Conservation (phyloP, 2,329 filamentous ascomycete species). For the Chrysoporthe puriensis region DNA sequence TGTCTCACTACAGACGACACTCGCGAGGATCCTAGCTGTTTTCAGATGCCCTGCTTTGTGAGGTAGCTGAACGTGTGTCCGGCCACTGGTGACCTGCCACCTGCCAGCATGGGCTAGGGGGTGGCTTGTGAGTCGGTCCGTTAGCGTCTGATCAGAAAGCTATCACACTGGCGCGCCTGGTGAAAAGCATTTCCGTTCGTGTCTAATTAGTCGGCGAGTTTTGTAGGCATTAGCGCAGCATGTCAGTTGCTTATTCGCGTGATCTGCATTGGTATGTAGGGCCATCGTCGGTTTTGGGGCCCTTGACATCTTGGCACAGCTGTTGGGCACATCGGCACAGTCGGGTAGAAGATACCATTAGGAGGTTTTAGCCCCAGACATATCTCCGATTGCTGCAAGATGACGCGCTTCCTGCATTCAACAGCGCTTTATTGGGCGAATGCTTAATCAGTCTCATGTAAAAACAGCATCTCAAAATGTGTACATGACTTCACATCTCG, state of each 20-base stretch:
- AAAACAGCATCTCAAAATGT: no score
- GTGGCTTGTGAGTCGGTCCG: constrained; percentile 3
- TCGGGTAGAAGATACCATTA: background rate
- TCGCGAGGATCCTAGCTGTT: background rate
- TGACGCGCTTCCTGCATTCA: background rate
- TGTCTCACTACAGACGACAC: constrained; percentile 7
- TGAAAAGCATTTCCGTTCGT: background rate
- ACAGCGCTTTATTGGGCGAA: background rate
- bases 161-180: background rate
- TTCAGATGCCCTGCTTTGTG: background rate
- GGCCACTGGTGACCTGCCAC: background rate
- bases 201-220: constrained; percentile 1
- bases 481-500: no score
- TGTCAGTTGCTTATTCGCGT: background rate
- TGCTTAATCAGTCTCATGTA: background rate
- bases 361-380: background rate
- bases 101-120: background rate
- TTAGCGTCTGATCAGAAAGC: background rate
- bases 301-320: background rate
- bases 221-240: background rate
- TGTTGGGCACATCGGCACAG: background rate
- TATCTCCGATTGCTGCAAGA: no score
- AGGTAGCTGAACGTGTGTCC: background rate
- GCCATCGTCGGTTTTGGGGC: background rate
- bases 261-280: background rate